Percentiles rank a stretch among this genome's conserved stretches.
Conservation (phyloP, 2,329 filamentous ascomycete genomes). For the Zymoseptoria crescenta region DNA sequence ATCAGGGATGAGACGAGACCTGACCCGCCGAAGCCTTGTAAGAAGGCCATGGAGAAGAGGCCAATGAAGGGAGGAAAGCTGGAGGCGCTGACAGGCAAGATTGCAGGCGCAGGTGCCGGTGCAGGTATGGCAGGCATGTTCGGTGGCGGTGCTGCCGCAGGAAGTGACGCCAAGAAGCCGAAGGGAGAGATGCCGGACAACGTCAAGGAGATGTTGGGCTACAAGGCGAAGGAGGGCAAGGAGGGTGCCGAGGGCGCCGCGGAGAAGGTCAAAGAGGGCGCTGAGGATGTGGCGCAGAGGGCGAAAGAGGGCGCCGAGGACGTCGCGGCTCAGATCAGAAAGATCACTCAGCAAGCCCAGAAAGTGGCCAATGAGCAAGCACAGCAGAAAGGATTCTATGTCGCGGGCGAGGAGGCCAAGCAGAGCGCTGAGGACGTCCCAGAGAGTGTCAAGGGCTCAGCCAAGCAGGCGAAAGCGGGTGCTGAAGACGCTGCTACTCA, state of each 20-base stretch:
- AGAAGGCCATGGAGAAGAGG: slow-evolving; percentile 25
- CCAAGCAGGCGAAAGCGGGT: not conserved
- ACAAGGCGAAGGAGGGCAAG: slow-evolving; percentile 1
- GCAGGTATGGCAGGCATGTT: slow-evolving; percentile 2
- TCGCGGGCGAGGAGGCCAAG: not conserved
- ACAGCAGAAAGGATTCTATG: not conserved
- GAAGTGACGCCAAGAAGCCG: slow-evolving; percentile 3
- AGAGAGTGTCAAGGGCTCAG: not conserved
- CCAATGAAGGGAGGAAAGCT: slow-evolving; percentile 25
- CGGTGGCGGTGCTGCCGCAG: slow-evolving; percentile 6
- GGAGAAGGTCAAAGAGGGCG: slow-evolving; percentile 8
- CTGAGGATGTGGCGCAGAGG: slow-evolving; percentile 10
- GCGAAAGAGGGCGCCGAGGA: slow-evolving; percentile 1
- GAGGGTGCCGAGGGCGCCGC: slow-evolving; percentile 5
- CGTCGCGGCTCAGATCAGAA: not conserved
- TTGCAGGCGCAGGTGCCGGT: slow-evolving; percentile 1
- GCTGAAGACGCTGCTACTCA: too few species aligned
- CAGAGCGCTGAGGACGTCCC: not conserved
- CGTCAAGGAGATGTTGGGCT: slow-evolving; percentile 14
- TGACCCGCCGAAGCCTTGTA: slow-evolving; percentile 20
- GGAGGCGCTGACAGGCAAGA: slow-evolving; percentile 16
- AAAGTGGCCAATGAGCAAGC: not conserved
- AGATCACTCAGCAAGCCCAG: not conserved
- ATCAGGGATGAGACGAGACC: slow-evolving; percentile 14
- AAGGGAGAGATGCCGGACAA: slow-evolving; percentile 16